Conservation (phyloP, 106 monocot species). For the Iris macrosiphon region DNA sequence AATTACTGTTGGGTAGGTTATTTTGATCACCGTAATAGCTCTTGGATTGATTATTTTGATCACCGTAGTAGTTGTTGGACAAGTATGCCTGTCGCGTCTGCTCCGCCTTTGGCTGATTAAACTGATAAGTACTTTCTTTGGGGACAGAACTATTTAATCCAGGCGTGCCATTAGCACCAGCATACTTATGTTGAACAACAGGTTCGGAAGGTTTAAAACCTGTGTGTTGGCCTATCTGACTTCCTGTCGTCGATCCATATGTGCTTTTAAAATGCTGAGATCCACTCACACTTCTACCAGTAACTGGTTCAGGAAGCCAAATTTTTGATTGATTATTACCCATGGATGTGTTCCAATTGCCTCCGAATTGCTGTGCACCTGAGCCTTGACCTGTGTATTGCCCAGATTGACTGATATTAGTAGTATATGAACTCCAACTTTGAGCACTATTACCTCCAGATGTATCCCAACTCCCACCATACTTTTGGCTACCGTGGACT, state of each 20-base stretch:
- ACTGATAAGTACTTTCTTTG: slow-evolving; percentile 21
- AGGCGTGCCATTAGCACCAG: slow-evolving; percentile 11
- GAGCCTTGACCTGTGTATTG: slow-evolving; percentile 18
- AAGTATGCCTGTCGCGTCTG: slow-evolving; percentile 17
- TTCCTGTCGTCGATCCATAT: slow-evolving; percentile 11
- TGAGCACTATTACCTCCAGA: slow-evolving; percentile 14
- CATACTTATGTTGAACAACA: slow-evolving; percentile 6
- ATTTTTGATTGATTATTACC: slow-evolving; percentile 12
- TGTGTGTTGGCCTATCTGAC: slow-evolving; percentile 9
- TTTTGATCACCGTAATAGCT: no score
- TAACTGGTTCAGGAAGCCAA: slow-evolving; percentile 26
- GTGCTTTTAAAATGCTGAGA: slow-evolving; percentile 23
- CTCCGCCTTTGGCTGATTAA: slow-evolving; percentile 31
- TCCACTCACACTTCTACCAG: slow-evolving; percentile 5
- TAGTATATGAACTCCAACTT: neutral
- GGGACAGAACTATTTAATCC: slow-evolving; percentile 24
- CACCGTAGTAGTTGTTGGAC: no score
- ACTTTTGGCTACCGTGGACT: neutral
- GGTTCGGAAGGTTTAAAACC: slow-evolving; percentile 18
- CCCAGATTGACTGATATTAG: slow-evolving; percentile 7
- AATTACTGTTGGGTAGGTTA: no score
- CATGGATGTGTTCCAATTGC: neutral
- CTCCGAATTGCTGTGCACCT: slow-evolving; percentile 5
- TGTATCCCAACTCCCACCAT: slow-evolving; percentile 15
- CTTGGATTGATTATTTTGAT: no score